Evolutionary conservation across 768 basidiomycete genomes (phyloP), one percentile per base, ranked within the genome.

Genomic region (Pulveroboletus sp.): DNA sequence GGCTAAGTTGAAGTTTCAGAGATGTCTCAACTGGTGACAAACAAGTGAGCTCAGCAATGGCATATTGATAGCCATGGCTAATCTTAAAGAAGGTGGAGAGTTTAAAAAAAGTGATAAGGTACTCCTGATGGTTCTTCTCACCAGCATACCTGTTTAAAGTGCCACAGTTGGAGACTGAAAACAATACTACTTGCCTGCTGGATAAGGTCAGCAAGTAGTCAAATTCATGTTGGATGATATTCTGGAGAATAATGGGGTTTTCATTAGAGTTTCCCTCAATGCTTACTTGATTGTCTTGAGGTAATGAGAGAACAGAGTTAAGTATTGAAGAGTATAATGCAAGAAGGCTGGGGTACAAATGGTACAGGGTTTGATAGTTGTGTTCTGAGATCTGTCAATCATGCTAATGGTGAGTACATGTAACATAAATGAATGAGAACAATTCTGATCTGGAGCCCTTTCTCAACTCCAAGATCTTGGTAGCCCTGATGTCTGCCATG

Each of bases 131-230:
- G 6, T 42, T n/a, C 2, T 51, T 4, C 8, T 54, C 41, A 6
- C 53, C 49, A 35, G 30, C 17, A 35, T 54, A 54, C 7, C 53
- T 54, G n/a, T n/a, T n/a, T n/a, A n/a, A n/a, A n/a, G n/a, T n/a
- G n/a, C n/a, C n/a, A n/a, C n/a, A n/a, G n/a, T n/a, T n/a, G n/a
- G n/a, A n/a, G n/a, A n/a, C n/a, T n/a, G n/a, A n/a, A n/a, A n/a
- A n/a, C n/a, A n/a, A n/a, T n/a, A n/a, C n/a, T n/a, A 53, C 49
- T 13, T 17, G 44, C 49, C 42, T 7, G 0, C 49, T 42, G 24
- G n/a, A 37, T 5, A 36, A 50, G 4, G 22, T 36, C 11, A 50
- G 22, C 12, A 46, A 22, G 7, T 51, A 17, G 10, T 51, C 44
- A 36, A 51, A 51, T 5, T 51, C 45, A 1, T 14, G 39, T 2